A percentile compares a stretch with the other conserved stretches of the same genome.
Conservation (phyloP, 2,329 filamentous ascomycete genomes). For the Cladosporium sp. region DNA sequence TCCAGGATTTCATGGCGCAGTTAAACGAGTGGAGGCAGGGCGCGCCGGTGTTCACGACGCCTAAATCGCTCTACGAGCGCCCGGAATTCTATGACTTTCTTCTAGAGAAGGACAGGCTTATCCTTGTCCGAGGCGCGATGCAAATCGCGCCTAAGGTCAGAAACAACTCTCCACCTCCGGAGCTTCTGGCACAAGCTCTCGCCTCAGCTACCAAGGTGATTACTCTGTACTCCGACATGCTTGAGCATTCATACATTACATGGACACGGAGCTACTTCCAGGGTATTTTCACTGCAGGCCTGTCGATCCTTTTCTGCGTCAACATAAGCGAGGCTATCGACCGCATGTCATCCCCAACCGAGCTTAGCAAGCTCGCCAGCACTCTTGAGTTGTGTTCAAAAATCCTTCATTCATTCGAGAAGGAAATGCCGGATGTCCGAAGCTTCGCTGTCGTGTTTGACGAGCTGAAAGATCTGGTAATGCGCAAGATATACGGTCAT, state of each 20-base stretch:
- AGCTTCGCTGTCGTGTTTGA: constrained; percentile 8
- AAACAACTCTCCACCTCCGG: constrained; percentile 3
- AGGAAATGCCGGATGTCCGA: constrained; percentile 8
- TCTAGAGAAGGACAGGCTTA: constrained; percentile 35
- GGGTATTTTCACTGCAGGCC: constrained; percentile 41
- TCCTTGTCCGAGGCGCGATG: constrained; percentile 38
- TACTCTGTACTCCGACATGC: constrained; percentile 34
- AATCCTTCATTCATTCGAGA: constrained; percentile 6
- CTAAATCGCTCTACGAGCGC: constrained; percentile 38
- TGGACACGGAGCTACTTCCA: constrained; percentile 47
- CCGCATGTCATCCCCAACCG: neutral
- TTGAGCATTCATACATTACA: constrained; percentile 32
- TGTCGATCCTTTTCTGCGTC: constrained; percentile 17
- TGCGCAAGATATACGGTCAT: neutral
- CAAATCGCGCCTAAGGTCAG: constrained; percentile 34
- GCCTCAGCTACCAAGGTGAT: constrained; percentile 35
- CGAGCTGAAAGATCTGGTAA: neutral
- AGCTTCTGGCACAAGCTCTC: constrained; percentile 9
- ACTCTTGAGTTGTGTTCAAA: neutral
- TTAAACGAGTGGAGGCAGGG: constrained; percentile 33
- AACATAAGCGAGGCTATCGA: neutral
- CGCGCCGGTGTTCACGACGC: constrained; percentile 29
- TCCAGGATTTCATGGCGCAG: constrained; percentile 32
- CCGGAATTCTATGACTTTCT: constrained; percentile 43
- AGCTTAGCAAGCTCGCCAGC: neutral